Evolutionary conservation across 768 basidiomycete genomes (phyloP), one percentile per base, ranked within the genome.

Genomic region (Leccinum barrowsii): DNA sequence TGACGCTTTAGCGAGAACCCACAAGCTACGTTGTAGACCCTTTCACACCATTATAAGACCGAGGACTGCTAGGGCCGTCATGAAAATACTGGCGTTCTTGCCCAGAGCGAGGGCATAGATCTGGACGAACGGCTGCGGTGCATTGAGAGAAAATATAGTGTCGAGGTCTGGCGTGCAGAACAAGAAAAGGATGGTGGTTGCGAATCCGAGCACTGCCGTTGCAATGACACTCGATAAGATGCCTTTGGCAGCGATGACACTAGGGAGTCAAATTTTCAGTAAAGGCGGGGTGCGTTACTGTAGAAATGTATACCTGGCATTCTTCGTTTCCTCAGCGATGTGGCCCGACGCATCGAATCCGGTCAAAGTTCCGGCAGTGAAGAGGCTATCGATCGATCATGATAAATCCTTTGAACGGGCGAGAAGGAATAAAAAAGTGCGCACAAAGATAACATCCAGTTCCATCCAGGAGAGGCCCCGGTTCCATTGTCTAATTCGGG

Each of bases 271-370:
- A 52, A 8, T 47, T 30, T 55, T 10, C 50, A 65, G 56, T 30
- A 42, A 12, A 28, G 35, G 37, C 19, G 19, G 47, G 30, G 7
- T 24, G 17, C 12, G 11, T 32, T 22, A 19, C 28, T 50, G 19
- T 21, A 44, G 44, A 21, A 15, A 24, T 44, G 7, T 62, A 57
- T 66, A 83, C 82, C 82, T 82, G 10, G 91, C 91, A 66, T 92
- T 86, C 73, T 88, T 90, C 0, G 91, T 92, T 74, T 94, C 92
- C 72, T 94, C 92, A 4, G 90, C 89, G 59, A 94, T 85, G 61
- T 94, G 92, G 1, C 92, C 91, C 17, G 87, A 84, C 2, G 92
- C 92, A 70, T 96, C 94, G 67, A 94, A 96, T 7, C 94, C 94
- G 4, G 89, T 94, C 76, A 96, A 75, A 0, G 89, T 92, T 11